These are phyloP conservation scores for Aspergillus baeticus DNA, from an alignment of 495 filamentous ascomycete species.

Conservation along the genomic window DNA sequence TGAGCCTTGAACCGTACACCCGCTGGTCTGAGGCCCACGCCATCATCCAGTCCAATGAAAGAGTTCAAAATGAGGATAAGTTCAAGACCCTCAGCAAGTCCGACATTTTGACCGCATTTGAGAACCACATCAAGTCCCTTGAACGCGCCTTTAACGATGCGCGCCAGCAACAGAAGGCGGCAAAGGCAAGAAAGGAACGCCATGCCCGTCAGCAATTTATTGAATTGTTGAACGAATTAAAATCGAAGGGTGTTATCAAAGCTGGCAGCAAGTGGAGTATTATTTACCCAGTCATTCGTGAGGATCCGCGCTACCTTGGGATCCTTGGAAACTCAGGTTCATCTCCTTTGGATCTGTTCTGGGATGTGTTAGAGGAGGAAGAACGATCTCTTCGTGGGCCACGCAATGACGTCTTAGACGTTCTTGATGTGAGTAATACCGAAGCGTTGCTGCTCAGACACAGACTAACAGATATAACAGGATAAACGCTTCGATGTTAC, in stretches of 20 bases:
- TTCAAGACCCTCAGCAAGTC: constrained; percentile 84
- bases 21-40: constrained; percentile 90
- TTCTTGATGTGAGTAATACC: constrained; percentile 72
- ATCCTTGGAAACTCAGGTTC: constrained; percentile 88
- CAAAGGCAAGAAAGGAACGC: constrained; percentile 76
- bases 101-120: constrained; percentile 89
- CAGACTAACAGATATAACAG: constrained; percentile 44
- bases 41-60: constrained; percentile 74
- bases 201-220: constrained; percentile 80
- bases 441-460: background rate
- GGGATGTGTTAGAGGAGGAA: constrained; percentile 95
- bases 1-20: constrained; percentile 89
- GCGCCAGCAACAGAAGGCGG: constrained; percentile 80
- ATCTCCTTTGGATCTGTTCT: constrained; percentile 90
- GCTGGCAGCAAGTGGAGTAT: constrained; percentile 89
- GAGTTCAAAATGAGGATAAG: constrained; percentile 81
- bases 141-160: constrained; percentile 88
- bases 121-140: constrained; percentile 89
- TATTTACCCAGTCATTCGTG: constrained; percentile 71
- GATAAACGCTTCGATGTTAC: constrained; percentile 90
- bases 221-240: constrained; percentile 70
- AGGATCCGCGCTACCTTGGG: constrained; percentile 79
- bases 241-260: constrained; percentile 77
- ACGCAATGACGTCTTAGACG: constrained; percentile 84
- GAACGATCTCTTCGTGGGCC: constrained; percentile 77